Conservation (phyloP, 2,329 filamentous ascomycete species). For the Botrytis medusae region DNA sequence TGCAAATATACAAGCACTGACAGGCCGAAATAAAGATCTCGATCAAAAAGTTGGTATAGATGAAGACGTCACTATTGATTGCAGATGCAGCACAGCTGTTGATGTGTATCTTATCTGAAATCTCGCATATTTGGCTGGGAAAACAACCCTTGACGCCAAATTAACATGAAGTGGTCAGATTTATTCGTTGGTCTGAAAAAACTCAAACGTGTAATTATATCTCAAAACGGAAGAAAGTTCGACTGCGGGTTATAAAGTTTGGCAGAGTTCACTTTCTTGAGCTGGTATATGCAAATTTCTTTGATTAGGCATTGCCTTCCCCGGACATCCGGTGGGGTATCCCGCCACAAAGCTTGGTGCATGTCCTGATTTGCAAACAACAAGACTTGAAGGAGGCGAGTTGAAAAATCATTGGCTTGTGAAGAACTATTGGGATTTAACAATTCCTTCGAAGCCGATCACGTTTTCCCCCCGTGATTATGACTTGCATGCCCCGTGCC, state of each 20-base stretch:
- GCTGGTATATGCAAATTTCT: not conserved
- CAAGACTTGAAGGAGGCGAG: not conserved
- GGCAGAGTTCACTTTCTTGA: not conserved
- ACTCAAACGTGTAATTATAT: not conserved
- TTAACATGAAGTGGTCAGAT: not conserved
- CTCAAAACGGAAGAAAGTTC: conserved; percentile 37
- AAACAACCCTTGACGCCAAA: not conserved
- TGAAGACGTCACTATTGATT: not conserved
- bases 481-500: not conserved
- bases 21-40: not conserved
- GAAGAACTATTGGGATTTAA: too few relatives aligned
- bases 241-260: not conserved
- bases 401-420: not conserved
- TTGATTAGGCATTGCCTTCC: not conserved
- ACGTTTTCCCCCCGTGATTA: not conserved
- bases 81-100: not conserved
- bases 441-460: not conserved
- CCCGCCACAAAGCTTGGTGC: conserved; percentile 5
- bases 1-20: not conserved
- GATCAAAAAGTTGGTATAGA: not conserved
- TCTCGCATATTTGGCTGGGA: not conserved
- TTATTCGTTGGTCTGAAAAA: not conserved
- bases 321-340: conserved; percentile 22
- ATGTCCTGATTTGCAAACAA: not conserved
- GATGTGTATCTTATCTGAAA: not conserved